A percentile compares a stretch with the other conserved stretches of the same genome.
Conservation (phyloP, 129 eudicot species). For the Helianthus tuberosus region DNA sequence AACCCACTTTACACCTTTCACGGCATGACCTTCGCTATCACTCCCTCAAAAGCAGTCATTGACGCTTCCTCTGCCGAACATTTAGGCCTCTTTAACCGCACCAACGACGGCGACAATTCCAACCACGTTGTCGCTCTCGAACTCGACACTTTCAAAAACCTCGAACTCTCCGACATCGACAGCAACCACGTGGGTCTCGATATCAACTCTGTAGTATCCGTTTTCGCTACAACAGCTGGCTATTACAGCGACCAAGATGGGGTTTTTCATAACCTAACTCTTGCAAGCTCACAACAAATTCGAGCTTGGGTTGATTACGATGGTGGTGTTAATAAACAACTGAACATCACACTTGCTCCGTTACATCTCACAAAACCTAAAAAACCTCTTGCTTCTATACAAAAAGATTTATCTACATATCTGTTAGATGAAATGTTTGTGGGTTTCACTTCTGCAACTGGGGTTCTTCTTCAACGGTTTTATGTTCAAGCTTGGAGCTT, state of each 20-base stretch:
- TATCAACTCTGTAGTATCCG: conserved; percentile 46
- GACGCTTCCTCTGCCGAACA: conserved; percentile 40
- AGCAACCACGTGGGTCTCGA: conserved; percentile 65
- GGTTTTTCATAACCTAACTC: conserved; percentile 24
- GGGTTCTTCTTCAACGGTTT: conserved; percentile 37
- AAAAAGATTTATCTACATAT: conserved; percentile 38
- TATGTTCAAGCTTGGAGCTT: conserved; percentile 69
- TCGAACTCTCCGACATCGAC: conserved; percentile 47
- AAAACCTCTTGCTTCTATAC: conserved; percentile 36
- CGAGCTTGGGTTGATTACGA: conserved; percentile 64
- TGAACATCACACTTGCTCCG: conserved; percentile 55
- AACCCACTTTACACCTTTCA: conserved; percentile 38
- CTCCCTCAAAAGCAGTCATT: conserved; percentile 39
- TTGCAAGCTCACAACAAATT: conserved; percentile 37
- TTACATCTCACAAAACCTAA: conserved; percentile 32
- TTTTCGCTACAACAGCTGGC: conserved; percentile 34
- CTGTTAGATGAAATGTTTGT: conserved; percentile 52
- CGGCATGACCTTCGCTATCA: conserved; percentile 59
- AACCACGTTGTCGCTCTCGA: conserved; percentile 59
- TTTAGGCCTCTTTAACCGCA: conserved; percentile 53
- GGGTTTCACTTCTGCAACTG: conserved; percentile 63
- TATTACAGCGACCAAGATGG: conserved; percentile 31
- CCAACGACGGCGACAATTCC: conserved; percentile 42
- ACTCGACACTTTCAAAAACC: conserved; percentile 49
- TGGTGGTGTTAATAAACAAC: conserved; percentile 27